phyloP scores from a whole-genome alignment of 2,329 filamentous ascomycete genomes.

The Bipolaris cookei region DNA sequence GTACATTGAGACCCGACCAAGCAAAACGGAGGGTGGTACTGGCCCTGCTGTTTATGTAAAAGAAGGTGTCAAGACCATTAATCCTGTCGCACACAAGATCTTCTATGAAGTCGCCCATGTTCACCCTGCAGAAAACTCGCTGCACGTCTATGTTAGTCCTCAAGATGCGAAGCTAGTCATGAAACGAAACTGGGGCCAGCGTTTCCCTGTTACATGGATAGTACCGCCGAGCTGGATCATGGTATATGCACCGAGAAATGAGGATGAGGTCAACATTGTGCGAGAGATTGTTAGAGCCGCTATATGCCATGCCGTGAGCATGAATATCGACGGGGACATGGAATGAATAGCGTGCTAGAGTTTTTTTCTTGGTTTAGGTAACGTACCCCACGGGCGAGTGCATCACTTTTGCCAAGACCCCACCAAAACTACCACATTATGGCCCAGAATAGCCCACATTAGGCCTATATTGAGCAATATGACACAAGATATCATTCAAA shows the following conservation, averaged over 20 bases:
- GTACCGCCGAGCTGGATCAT: constrained; percentile 56
- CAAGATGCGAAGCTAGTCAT: constrained; percentile 75
- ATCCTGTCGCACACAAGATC: constrained; percentile 38
- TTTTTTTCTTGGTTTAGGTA: neutral
- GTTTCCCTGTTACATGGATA: constrained; percentile 55
- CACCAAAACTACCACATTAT: too few relatives aligned
- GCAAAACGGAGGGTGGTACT: constrained; percentile 44
- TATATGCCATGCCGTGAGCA: constrained; percentile 65
- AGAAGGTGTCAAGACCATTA: constrained; percentile 32
- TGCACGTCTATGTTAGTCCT: constrained; percentile 81
- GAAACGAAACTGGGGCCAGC: constrained; percentile 77
- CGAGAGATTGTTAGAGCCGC: constrained; percentile 75
- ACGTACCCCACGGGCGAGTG: too few relatives aligned
- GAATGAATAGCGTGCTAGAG: neutral
- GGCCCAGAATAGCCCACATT: too few relatives aligned
- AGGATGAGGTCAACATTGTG: constrained; percentile 71
- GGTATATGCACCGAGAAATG: constrained; percentile 78
- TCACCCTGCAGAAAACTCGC: constrained; percentile 74
- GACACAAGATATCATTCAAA: too few relatives aligned
- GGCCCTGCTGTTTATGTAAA: constrained; percentile 41
- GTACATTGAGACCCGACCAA: constrained; percentile 30
- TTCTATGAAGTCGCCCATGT: constrained; percentile 62
- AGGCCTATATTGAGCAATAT: too few relatives aligned
- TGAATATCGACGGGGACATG: constrained; percentile 16
- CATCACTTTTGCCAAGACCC: neutral